Evolutionary conservation across 495 filamentous ascomycete genomes (phyloP).

Genomic region (Penicillium maclennaniae): DNA sequence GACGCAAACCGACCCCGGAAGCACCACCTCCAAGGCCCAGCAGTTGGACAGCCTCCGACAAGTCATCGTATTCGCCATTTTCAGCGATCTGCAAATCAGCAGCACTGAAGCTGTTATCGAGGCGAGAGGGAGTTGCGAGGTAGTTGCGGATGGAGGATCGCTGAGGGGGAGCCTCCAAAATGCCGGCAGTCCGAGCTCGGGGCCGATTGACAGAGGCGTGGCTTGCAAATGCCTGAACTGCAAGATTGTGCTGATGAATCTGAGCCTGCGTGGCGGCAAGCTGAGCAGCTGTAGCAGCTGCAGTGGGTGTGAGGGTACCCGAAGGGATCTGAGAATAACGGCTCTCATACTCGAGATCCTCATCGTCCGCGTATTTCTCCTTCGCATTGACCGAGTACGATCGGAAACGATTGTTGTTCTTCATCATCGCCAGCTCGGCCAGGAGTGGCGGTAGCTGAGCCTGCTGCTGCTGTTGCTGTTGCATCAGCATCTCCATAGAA

Average conservation of each 20-base stretch:
- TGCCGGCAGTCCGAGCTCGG: slow-evolving; percentile 83
- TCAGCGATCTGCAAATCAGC: slow-evolving; percentile 72
- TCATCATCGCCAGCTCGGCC: slow-evolving; percentile 73
- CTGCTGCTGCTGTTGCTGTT: slow-evolving; percentile 58
- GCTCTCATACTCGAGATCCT: slow-evolving; percentile 73
- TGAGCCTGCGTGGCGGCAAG: slow-evolving; percentile 82
- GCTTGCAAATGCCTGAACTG: slow-evolving; percentile 84
- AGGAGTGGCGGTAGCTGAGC: slow-evolving; percentile 63
- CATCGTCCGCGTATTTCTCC: slow-evolving; percentile 92
- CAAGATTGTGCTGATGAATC: slow-evolving; percentile 88
- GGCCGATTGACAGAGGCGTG: slow-evolving; percentile 79
- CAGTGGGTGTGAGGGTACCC: slow-evolving; percentile 67
- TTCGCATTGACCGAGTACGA: slow-evolving; percentile 99
- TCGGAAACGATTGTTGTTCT: slow-evolving; percentile 80
- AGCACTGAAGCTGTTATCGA: slow-evolving; percentile 79
- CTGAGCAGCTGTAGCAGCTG: slow-evolving; percentile 63
- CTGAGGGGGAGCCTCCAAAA: slow-evolving; percentile 78
- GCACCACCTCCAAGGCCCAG: slow-evolving; percentile 68
- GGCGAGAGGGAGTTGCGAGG: slow-evolving; percentile 69
- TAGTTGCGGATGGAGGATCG: slow-evolving; percentile 71
- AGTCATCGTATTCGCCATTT: slow-evolving; percentile 66
- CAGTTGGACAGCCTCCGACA: slow-evolving; percentile 72
- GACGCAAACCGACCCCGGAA: slow-evolving; percentile 49
- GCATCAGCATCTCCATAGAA: slow-evolving; percentile 41
- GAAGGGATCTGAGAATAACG: slow-evolving; percentile 58